Evolutionary conservation across 768 basidiomycete genomes (phyloP).

Genomic region (Paxillus ammoniavirescens): DNA sequence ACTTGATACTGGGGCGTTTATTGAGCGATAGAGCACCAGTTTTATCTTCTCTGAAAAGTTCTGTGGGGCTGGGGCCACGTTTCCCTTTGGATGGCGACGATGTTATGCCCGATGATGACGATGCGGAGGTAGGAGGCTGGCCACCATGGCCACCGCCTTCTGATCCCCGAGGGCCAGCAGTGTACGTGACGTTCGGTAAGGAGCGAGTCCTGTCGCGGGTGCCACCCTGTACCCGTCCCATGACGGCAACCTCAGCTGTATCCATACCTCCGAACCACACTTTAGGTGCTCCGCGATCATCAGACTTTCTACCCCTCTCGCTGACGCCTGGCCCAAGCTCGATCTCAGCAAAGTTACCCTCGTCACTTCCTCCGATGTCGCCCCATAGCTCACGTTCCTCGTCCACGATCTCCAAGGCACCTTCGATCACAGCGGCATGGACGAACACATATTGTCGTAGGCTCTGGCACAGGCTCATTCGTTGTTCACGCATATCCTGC

Average conservation of each 20-base stretch:
- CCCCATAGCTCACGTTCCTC: slow-evolving; percentile 53
- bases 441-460: slow-evolving; percentile 93
- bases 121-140: slow-evolving; percentile 5
- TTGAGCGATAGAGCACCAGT: slow-evolving; percentile 53
- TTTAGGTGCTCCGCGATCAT: slow-evolving; percentile 12
- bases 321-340: slow-evolving; percentile 3
- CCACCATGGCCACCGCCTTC: slow-evolving; percentile 6
- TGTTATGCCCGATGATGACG: slow-evolving; percentile 14
- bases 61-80: slow-evolving; percentile 70
- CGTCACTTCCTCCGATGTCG: slow-evolving; percentile 20
- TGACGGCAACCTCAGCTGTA: neutral
- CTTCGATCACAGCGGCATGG: slow-evolving; percentile 82
- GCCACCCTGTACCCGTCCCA: neutral
- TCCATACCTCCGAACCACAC: slow-evolving; percentile 1
- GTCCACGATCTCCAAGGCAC: slow-evolving; percentile 72
- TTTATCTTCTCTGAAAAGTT: slow-evolving; percentile 59
- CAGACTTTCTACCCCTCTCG: slow-evolving; percentile 18
- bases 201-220: slow-evolving; percentile 6
- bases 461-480: slow-evolving; percentile 96
- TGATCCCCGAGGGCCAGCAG: neutral
- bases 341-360: slow-evolving; percentile 15
- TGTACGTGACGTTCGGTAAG: slow-evolving; percentile 5
- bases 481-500: slow-evolving; percentile 92
- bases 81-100: slow-evolving; percentile 49
- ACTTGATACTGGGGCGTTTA: slow-evolving; percentile 69